phyloP scores from a whole-genome alignment of 352 stramenopile genomes.

The Phytophthora pluvialis region DNA sequence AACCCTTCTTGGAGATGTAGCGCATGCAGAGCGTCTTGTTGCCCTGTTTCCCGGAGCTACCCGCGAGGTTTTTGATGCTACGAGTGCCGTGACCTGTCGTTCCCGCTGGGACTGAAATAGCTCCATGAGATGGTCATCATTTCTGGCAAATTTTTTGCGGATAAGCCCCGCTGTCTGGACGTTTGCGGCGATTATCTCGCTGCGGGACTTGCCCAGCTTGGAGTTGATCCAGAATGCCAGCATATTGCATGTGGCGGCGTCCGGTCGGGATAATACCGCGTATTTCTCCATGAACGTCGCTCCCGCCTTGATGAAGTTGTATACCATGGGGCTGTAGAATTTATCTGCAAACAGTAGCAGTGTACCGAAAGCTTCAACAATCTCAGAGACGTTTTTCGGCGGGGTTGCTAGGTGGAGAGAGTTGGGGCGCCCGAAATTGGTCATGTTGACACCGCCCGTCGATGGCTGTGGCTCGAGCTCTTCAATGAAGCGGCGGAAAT shows the following conservation, averaged over 20 bases:
- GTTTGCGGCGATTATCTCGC: background rate
- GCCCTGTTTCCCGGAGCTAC: conserved; percentile 6
- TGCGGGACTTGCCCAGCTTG: conserved; percentile 17
- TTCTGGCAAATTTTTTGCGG: background rate
- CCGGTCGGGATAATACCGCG: background rate
- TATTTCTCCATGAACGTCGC: conserved; percentile 7
- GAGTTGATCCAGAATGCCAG: conserved; percentile 19
- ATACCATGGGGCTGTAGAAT: conserved; percentile 10
- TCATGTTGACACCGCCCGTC: background rate
- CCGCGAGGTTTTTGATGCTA: background rate
- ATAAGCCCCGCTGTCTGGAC: background rate
- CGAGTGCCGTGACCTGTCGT: background rate
- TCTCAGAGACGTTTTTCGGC: background rate
- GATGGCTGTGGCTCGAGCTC: no score
- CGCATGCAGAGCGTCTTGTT: conserved; percentile 16
- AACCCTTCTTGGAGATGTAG: conserved; percentile 17
- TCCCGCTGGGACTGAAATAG: conserved; percentile 5
- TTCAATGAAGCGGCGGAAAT: no score
- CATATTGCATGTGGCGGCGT: conserved; percentile 3
- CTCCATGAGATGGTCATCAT: conserved; percentile 18
- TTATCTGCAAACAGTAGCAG: background rate
- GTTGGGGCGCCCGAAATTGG: conserved; percentile 11
- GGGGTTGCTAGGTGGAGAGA: background rate
- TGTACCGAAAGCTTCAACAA: background rate
- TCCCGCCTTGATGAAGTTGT: conserved; percentile 1